phyloP scores from a whole-genome alignment of 148 eudicot species.

The Diospyros lotus region DNA sequence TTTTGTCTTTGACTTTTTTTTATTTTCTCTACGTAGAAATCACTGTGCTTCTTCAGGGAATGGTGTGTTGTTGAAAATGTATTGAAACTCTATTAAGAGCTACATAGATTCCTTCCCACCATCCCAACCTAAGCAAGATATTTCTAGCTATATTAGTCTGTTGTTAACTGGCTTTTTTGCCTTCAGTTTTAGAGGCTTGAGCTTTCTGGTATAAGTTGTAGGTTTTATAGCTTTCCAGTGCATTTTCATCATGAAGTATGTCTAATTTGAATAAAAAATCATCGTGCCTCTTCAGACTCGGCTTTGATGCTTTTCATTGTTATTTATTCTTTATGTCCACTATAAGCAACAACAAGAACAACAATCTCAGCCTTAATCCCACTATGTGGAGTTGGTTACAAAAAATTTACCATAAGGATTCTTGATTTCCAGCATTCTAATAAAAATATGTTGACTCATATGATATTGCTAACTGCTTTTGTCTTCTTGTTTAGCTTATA shows the following conservation, averaged over 20 bases:
- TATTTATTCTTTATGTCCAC: neutral
- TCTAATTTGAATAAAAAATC: neutral
- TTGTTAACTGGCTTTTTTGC: neutral
- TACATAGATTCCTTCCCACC: neutral
- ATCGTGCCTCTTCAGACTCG: neutral
- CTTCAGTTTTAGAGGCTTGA: neutral
- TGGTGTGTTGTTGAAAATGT: neutral
- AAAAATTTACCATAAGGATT: no score
- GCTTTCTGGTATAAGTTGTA: neutral
- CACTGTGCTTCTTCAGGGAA: neutral
- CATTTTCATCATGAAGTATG: neutral
- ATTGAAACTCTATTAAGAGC: neutral
- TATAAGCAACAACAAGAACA: neutral
- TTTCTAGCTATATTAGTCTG: neutral
- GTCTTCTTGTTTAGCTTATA: constrained; percentile 62
- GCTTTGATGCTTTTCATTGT: neutral
- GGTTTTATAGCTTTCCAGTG: neutral
- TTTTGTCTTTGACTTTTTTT: neutral
- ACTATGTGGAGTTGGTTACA: no score
- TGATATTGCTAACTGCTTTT: constrained; percentile 5
- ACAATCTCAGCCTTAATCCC: no score
- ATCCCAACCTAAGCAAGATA: no score
- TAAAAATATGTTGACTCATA: neutral
- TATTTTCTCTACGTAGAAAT: neutral
- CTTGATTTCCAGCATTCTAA: neutral